phyloP scores from a whole-genome alignment of 2,329 filamentous ascomycete species.

The Fusarium sp. region DNA sequence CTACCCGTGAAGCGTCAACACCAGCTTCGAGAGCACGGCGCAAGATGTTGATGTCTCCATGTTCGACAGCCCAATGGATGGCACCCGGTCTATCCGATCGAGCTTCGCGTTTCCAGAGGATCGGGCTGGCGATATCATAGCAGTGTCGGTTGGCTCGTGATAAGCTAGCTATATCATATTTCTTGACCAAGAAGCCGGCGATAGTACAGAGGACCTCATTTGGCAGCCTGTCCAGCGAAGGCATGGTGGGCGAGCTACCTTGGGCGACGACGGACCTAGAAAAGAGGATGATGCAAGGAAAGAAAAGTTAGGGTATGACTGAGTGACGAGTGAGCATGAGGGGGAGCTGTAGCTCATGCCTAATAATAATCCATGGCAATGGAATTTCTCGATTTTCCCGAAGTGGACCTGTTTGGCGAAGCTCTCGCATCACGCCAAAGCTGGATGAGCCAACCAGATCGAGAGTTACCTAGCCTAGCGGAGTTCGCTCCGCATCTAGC shows the following conservation, averaged over 20 bases:
- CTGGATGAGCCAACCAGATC: constrained; percentile 11
- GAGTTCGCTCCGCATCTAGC: constrained; percentile 16
- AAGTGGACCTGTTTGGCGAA: constrained; percentile 2
- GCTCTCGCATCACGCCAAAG: constrained; percentile 3
- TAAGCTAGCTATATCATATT: constrained; percentile 40
- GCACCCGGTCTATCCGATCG: constrained; percentile 41
- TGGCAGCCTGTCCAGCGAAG: constrained; percentile 44
- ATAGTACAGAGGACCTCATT: constrained; percentile 43
- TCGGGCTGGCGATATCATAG: constrained; percentile 39
- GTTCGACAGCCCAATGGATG: constrained; percentile 41
- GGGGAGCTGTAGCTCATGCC: constrained; percentile 30
- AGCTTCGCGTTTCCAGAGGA: constrained; percentile 42
- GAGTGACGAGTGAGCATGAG: constrained; percentile 8
- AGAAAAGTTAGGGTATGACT: neutral
- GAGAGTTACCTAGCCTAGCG: neutral
- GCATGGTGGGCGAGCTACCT: constrained; percentile 35
- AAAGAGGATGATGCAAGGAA: neutral
- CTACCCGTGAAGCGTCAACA: constrained; percentile 35
- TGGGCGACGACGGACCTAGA: constrained; percentile 18
- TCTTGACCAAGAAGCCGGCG: constrained; percentile 39
- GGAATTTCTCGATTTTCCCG: constrained; percentile 21
- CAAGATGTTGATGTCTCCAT: constrained; percentile 33
- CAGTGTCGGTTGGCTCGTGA: constrained; percentile 39
- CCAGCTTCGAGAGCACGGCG: constrained; percentile 40
- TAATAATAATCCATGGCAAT: neutral